Conservation (phyloP, 129 eudicot genomes). For the Gnaphalium uliginosum region DNA sequence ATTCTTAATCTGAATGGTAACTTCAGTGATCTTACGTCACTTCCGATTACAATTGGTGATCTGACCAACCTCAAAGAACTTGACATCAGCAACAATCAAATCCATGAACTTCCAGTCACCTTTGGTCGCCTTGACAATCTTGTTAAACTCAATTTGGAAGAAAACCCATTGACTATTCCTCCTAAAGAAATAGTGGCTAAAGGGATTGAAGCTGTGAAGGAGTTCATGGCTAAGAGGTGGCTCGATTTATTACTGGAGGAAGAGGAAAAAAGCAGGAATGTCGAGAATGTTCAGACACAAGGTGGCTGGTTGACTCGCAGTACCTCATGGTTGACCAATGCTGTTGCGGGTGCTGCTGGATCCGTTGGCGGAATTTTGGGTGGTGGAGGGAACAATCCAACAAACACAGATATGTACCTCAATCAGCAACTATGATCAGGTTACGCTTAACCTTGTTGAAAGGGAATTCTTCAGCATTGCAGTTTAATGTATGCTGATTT, state of each 20-base stretch:
- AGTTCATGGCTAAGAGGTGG: conserved; percentile 70
- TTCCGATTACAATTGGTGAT: conserved; percentile 78
- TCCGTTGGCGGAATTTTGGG: conserved; percentile 58
- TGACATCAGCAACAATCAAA: conserved; percentile 91
- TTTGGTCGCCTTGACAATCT: conserved; percentile 78
- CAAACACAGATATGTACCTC: conserved; percentile 42
- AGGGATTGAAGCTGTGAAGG: conserved; percentile 79
- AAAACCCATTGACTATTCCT: conserved; percentile 75
- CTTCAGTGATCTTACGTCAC: conserved; percentile 78
- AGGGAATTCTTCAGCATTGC: neutral
- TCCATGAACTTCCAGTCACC: conserved; percentile 76
- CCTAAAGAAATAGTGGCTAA: conserved; percentile 66
- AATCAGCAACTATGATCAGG: conserved; percentile 61
- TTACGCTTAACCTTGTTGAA: neutral
- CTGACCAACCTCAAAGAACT: conserved; percentile 76
- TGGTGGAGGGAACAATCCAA: conserved; percentile 36
- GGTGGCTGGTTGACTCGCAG: conserved; percentile 54
- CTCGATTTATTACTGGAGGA: conserved; percentile 58
- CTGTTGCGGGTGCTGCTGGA: conserved; percentile 54
- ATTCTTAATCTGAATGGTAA: conserved; percentile 71
- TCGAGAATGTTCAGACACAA: conserved; percentile 20
- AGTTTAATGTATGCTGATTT: neutral
- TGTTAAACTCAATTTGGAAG: conserved; percentile 61
- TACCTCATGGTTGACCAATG: conserved; percentile 64
- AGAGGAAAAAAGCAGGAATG: conserved; percentile 48